Evolutionary conservation across 2,329 filamentous ascomycete genomes (phyloP).

Genomic region (Coniochaeta ligniaria): DNA sequence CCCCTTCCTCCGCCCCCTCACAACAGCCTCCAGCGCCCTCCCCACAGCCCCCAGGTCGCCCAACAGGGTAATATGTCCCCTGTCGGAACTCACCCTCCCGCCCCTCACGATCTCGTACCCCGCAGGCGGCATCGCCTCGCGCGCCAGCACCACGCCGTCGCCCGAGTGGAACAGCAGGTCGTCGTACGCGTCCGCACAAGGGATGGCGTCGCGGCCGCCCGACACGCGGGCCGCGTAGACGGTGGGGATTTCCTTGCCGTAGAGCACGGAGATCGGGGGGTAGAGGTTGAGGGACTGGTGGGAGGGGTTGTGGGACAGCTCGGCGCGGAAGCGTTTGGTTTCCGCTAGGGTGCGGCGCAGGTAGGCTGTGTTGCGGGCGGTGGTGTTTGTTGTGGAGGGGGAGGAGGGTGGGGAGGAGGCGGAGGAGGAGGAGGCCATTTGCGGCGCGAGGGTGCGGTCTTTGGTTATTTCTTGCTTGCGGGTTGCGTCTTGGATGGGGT

Average conservation of each 20-base stretch:
- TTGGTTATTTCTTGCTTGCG: constrained; percentile 18
- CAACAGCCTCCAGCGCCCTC: constrained; percentile 60
- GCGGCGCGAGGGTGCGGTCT: constrained; percentile 34
- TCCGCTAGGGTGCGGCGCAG: constrained; percentile 67
- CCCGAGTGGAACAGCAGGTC: constrained; percentile 80
- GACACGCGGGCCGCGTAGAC: constrained; percentile 74
- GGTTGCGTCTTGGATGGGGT: constrained; percentile 9
- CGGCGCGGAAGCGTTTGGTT: constrained; percentile 67
- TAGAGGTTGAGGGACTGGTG: constrained; percentile 65
- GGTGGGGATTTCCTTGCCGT: constrained; percentile 80
- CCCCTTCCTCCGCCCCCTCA: constrained; percentile 60
- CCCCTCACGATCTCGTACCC: constrained; percentile 70
- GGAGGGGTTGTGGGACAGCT: constrained; percentile 54
- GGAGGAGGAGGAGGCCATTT: constrained; percentile 30
- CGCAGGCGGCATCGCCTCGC: constrained; percentile 74
- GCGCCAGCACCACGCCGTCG: constrained; percentile 82
- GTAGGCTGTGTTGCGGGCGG: constrained; percentile 53
- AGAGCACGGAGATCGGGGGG: constrained; percentile 75
- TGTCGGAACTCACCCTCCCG: constrained; percentile 70
- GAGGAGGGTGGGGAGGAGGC: constrained; percentile 16
- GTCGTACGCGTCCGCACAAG: constrained; percentile 68
- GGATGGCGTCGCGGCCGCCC: constrained; percentile 65
- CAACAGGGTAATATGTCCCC: constrained; percentile 80
- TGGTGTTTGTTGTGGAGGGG: constrained; percentile 19
- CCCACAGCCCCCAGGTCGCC: constrained; percentile 81